phyloP scores from a whole-genome alignment of 805 yeast species.

The Candida easanensis region DNA sequence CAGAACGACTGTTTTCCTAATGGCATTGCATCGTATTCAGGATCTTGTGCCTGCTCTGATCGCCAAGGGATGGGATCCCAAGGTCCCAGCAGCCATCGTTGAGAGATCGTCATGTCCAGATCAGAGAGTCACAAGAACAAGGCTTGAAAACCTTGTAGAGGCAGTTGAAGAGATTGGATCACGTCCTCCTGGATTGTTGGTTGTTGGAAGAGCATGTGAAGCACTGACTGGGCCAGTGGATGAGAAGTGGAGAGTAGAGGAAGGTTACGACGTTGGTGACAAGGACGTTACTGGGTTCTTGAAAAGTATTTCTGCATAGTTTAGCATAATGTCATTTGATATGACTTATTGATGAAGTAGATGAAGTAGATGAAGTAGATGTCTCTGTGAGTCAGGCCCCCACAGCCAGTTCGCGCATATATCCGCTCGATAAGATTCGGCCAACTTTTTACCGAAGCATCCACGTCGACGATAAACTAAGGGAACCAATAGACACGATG shows the following conservation, averaged over 20 bases:
- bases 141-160: slow-evolving; percentile 59
- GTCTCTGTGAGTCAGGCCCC: no score
- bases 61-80: slow-evolving; percentile 60
- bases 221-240: slow-evolving; percentile 32
- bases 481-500: background rate
- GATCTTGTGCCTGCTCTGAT: slow-evolving; percentile 50
- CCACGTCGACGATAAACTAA: background rate
- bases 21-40: slow-evolving; percentile 78
- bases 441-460: slow-evolving; percentile 8
- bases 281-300: background rate
- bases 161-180: slow-evolving; percentile 79
- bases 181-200: slow-evolving; percentile 88
- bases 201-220: slow-evolving; percentile 77
- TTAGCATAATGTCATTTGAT: background rate
- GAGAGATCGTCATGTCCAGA: slow-evolving; percentile 94
- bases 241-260: slow-evolving; percentile 32
- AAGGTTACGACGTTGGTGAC: slow-evolving; percentile 32
- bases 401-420: no score
- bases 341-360: no score
- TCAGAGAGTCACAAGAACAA: slow-evolving; percentile 79
- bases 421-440: background rate
- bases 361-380: no score
- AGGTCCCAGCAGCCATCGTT: slow-evolving; percentile 77
- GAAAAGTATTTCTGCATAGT: background rate
- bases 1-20: slow-evolving; percentile 82